Percentiles rank a stretch among this genome's conserved stretches.
These are phyloP conservation scores for Pelargonium nanum DNA, from an alignment of 345 rosid genomes.

Conservation along the genomic window DNA sequence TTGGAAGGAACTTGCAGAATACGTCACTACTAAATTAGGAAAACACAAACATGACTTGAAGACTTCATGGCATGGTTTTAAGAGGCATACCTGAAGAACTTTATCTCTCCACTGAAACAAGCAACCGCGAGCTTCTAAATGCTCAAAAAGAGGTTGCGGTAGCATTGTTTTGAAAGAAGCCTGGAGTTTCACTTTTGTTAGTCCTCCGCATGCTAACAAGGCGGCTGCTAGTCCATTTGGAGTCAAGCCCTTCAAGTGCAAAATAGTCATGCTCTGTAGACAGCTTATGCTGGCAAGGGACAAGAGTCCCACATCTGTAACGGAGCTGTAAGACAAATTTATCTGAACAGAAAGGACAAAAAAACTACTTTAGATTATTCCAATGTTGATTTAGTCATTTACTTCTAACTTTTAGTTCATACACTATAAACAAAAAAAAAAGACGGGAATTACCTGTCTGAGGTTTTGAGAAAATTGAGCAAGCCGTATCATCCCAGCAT, in stretches of 20 bases:
- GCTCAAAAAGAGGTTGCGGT: constrained; percentile 30
- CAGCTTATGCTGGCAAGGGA: constrained; percentile 57
- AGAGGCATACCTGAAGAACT: constrained; percentile 33
- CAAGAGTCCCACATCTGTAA: constrained; percentile 51
- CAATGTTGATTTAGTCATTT: too few species aligned
- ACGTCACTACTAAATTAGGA: neutral
- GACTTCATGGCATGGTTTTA: neutral
- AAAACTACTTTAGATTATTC: neutral
- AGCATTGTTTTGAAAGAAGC: constrained; percentile 31
- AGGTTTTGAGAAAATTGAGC: constrained; percentile 65
- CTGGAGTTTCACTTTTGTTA: constrained; percentile 58
- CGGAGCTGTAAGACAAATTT: constrained; percentile 47
- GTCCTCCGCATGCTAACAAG: constrained; percentile 49
- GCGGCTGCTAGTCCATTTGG: constrained; percentile 49
- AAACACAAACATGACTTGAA: neutral
- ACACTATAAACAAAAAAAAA: neutral
- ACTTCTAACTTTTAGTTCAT: too few species aligned
- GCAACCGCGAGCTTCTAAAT: constrained; percentile 54
- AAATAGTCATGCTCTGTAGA: constrained; percentile 46
- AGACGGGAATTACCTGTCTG: constrained; percentile 31
- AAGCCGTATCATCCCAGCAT: constrained; percentile 51
- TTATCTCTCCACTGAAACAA: constrained; percentile 61
- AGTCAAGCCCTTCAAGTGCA: constrained; percentile 52
- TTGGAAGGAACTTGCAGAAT: neutral
- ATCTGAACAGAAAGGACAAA: constrained; percentile 31